Evolutionary conservation across 352 stramenopile genomes (phyloP).

Genomic region (Phytopythium helicoides): DNA sequence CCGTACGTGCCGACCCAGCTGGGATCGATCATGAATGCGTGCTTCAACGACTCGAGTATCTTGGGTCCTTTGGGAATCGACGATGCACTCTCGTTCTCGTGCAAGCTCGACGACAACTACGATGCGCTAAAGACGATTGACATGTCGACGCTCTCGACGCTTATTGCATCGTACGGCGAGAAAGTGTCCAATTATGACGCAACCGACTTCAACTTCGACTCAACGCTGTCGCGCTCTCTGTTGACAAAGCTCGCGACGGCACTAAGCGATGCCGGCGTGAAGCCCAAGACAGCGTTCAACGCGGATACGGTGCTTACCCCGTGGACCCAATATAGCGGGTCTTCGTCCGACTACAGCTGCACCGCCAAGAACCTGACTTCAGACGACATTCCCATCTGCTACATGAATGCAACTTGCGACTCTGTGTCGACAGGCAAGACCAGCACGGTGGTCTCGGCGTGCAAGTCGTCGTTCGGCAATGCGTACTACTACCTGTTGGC

Average conservation of each 20-base stretch:
- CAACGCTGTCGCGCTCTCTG: conserved; percentile 40
- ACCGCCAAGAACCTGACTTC: conserved; percentile 21
- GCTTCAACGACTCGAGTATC: conserved; percentile 67
- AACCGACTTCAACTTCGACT: conserved; percentile 65
- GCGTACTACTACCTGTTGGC: conserved; percentile 65
- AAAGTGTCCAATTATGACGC: conserved; percentile 51
- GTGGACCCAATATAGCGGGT: conserved; percentile 49
- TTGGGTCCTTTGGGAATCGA: conserved; percentile 58
- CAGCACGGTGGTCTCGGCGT: conserved; percentile 29
- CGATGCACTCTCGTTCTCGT: conserved; percentile 51
- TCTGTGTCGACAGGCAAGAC: conserved; percentile 2
- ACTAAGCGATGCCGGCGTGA: conserved; percentile 14
- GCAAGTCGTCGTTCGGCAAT: conserved; percentile 42
- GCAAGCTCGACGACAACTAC: conserved; percentile 64
- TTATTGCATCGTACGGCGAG: conserved; percentile 41
- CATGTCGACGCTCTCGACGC: conserved; percentile 29
- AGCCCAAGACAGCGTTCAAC: conserved; percentile 26
- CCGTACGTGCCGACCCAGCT: conserved; percentile 65
- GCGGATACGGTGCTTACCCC: conserved; percentile 60
- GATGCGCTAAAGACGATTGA: conserved; percentile 35
- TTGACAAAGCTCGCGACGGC: conserved; percentile 36
- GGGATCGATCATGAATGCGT: conserved; percentile 60
- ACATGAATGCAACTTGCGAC: conserved; percentile 57
- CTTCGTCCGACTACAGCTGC: conserved; percentile 18
- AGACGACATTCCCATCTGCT: conserved; percentile 53